phyloP scores from a whole-genome alignment of 768 basidiomycete genomes.

The Tremella fuciformis region DNA sequence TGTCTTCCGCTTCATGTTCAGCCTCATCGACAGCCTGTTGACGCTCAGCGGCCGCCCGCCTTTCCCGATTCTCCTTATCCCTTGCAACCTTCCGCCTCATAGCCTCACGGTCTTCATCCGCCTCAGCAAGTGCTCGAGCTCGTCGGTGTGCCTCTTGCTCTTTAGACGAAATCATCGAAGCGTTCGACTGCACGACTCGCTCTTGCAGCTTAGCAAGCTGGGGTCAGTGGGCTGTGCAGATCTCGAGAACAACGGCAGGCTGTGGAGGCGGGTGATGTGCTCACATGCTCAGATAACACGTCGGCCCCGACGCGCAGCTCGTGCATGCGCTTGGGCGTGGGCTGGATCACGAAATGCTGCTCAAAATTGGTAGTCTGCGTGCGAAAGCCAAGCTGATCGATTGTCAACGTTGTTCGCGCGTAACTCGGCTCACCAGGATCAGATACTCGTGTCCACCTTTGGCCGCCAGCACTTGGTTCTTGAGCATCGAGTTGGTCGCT shows the following conservation, averaged over 20 bases:
- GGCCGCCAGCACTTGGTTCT: conserved; percentile 36
- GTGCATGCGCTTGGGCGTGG: conserved; percentile 33
- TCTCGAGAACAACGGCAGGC: background rate
- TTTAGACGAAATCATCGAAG: background rate
- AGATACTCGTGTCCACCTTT: conserved; percentile 44
- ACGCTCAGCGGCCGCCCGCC: background rate
- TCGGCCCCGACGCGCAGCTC: conserved; percentile 33
- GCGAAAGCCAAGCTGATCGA: conserved; percentile 42
- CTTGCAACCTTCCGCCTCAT: background rate
- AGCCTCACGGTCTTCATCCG: background rate
- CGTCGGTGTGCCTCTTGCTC: background rate
- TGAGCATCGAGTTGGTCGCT: conserved; percentile 31
- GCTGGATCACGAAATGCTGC: conserved; percentile 24
- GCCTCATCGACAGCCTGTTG: background rate
- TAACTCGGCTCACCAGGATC: conserved; percentile 38
- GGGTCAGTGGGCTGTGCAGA: background rate
- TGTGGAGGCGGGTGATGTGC: background rate
- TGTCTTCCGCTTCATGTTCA: background rate
- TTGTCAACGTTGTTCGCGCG: background rate
- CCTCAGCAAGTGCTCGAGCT: background rate
- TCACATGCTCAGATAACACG: conserved; percentile 36
- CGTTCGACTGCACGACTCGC: background rate
- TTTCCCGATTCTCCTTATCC: background rate
- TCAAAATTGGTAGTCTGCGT: conserved; percentile 33
- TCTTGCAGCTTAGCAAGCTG: conserved; percentile 2